Conservation (phyloP, 169 alveolate genomes). For the Plasmodium knowlesi region DNA sequence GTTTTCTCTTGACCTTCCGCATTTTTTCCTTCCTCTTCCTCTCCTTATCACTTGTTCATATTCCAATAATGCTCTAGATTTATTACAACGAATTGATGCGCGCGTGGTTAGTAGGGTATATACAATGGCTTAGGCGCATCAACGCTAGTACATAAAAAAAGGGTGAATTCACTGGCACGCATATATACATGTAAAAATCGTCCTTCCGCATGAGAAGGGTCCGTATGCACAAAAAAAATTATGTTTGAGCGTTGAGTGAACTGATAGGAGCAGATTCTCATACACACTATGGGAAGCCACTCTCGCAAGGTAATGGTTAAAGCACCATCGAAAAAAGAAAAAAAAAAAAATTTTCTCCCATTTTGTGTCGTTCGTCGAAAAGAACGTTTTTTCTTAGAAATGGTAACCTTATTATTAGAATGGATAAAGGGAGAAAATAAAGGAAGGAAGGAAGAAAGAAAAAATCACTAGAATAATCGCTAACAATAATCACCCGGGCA, state of each 20-base stretch:
- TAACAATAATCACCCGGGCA: background rate
- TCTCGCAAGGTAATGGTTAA: background rate
- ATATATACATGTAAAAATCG: background rate
- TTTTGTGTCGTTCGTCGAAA: background rate
- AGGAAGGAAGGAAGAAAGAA: background rate
- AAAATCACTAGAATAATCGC: background rate
- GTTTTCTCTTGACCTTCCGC: background rate
- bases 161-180: background rate
- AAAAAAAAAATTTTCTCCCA: background rate
- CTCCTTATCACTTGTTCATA: background rate
- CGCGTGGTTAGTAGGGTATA: background rate
- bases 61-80: background rate
- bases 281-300: background rate
- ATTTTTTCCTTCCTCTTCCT: background rate
- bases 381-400: background rate
- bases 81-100: background rate
- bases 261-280: background rate
- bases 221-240: background rate
- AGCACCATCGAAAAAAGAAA: background rate
- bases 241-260: background rate
- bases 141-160: background rate
- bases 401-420: background rate
- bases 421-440: background rate
- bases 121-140: background rate
- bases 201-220: background rate